Evolutionary conservation across 768 basidiomycete species (phyloP).

Genomic region (Tephrocybe sp.): DNA sequence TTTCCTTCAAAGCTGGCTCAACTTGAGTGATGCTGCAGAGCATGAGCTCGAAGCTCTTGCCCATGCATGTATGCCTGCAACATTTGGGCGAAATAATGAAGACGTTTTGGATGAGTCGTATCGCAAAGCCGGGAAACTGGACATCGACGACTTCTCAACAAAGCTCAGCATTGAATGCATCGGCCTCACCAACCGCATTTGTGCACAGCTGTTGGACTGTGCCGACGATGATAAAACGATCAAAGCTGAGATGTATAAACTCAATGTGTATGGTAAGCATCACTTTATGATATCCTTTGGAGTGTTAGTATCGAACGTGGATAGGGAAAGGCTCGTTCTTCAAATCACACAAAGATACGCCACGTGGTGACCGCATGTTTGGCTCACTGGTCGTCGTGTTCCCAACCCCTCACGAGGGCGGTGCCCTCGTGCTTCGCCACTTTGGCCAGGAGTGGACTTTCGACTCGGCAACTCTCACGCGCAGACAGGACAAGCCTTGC

Average conservation of each 20-base stretch:
- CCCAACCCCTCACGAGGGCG: conserved; percentile 46
- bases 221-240: conserved; percentile 16
- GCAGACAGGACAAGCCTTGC: conserved; percentile 19
- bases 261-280: conserved; percentile 32
- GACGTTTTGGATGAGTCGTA: conserved; percentile 38
- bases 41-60: neutral
- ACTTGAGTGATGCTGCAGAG: conserved; percentile 4
- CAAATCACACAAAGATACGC: no score
- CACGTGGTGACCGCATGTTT: conserved; percentile 42
- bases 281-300: conserved; percentile 7
- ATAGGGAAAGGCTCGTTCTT: no score
- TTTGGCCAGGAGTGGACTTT: no score
- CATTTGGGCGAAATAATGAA: conserved; percentile 24
- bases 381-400: conserved; percentile 51
- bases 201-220: neutral
- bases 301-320: conserved; percentile 17
- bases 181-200: neutral
- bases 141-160: neutral
- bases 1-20: no score
- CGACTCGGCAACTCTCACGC: conserved; percentile 22
- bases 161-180: neutral
- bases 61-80: conserved; percentile 35
- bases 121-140: conserved; percentile 1
- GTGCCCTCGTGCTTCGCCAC: no score
- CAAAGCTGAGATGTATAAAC: no score